Base-by-base conservation (phyloP, 2,329 filamentous ascomycete species). In the Pseudogymnoascus sp. region DNA sequence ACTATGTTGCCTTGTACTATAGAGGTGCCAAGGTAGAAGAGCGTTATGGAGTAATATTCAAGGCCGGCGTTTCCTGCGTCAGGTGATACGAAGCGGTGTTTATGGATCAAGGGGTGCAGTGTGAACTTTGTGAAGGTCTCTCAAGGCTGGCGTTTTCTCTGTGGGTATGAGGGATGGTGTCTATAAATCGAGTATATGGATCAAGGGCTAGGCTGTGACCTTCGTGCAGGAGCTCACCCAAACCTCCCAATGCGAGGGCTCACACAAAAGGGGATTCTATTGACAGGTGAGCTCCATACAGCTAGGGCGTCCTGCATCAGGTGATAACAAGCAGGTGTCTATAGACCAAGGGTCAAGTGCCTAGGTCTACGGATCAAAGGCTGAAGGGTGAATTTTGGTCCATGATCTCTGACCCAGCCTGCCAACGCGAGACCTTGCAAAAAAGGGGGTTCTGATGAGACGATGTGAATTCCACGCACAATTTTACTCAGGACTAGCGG, bases 21-120 rank as follows among this genome's bases (percentile, higher is more conserved):
- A 50, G 44, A 50, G 44, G 44, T 50, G 44, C 44, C 44, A 50
- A 50, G 44, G 44, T 50, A 50, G 44, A 50, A 26, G 44, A 50
- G 44, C 44, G 44, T 21, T 50, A 50, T 50, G 44, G 44, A 50
- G 24, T 50, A 50, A 50, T 50, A 29, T 50, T 50, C 44, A 50
- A 50, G 44, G 44, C 44, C 44, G 44, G 44, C 44, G 44, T 26
- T 42, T 50, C 24, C 24, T 50, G 24, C 44, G 44, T 50, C 44
- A 29, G 44, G 44, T 50, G 44, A 50, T 50, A 50, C 14, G 44
- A 29, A 26, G 14, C 3, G 6, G 6, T 26, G 14, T 50, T 47
- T 6, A n/a, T 50, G 44, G 24, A 50, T n/a, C 7, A 29, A n/a
- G 13, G 44, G 24, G 6, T 38, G 19, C 21, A 19, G 19, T 44